Evolutionary conservation across 441 rosid species (phyloP), one percentile per base, ranked within the genome.

Genomic region (Populus hybrid): DNA sequence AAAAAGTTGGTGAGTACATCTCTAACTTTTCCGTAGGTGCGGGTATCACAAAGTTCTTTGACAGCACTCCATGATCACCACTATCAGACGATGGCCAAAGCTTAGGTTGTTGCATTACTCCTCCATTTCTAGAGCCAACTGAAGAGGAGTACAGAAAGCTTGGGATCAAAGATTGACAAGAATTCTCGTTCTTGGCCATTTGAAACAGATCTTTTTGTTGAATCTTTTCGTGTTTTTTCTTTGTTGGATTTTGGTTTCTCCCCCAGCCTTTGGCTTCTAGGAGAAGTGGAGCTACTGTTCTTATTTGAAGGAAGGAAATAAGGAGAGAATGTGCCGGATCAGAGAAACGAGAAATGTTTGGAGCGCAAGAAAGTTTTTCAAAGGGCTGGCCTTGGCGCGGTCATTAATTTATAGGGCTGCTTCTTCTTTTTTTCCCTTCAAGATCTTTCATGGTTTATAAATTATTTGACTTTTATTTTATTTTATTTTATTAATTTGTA

Each of bases 1-100:
- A 96, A 82, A 88, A 94, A 61, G 92, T 87, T 14, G 98, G 98
- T 4, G 99, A 96, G 81, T 87, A 91, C 97, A 94, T 88, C 88
- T 86, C 91, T 75, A 94, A 91, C 91, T 84, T 88, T 92, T 94
- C 98, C 16, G 75, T 85, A 2, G 98, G 99, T 28, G 99, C 87
- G 2, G 93, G 87, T 57, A 94, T 88, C 77, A 87, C 81, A 78
- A 93, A 74, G 6, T 57, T 64, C 67, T 71, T 77, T 81, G 84
- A 78, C 76, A 73, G 73, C 32, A 85, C 59, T 7, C 76, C 34
- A 35, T 81, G 11, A 69, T 83, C 67, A 46, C 80, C 19, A 3
- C 65, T 77, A 9, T 81, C 21, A 16, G 77, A 9, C 9, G 82
- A 28, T 10, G 80, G 7, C 5, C 81, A 70, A 40, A n/a, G 18